Evolutionary conservation across 768 basidiomycete species (phyloP), one percentile per base, ranked within the genome.

Genomic region (Ramaria sp.): DNA sequence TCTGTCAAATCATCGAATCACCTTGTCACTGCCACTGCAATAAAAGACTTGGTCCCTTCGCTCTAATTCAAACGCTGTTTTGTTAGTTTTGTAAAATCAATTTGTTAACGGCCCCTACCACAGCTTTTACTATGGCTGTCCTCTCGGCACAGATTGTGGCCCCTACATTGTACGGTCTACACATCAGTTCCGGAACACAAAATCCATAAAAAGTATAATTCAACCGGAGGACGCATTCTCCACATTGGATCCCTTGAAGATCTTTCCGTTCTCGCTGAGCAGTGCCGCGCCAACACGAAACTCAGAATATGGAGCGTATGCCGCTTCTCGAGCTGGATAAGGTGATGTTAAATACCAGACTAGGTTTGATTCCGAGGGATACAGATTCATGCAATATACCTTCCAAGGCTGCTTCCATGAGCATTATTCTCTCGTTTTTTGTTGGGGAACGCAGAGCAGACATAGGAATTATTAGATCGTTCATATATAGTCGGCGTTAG

Each of bases 211-310:
- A n/a, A 38, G 30, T 27, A 30, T 15, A 12, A 1, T 60, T 67
- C 24, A 18, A 93, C 94, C 92, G 62, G 90, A 89, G 0, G 87
- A 85, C 0, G 91, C 92, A 62, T 96, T 97, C 71, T 99, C 96
- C 57, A 98, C 77, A 65, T 96, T 97, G 28, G 86, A 84, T 5
- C 95, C 93, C 57, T 78, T 83, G 56, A 95, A 79, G 20, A 95
- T 78, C 8, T 71, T 66, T 0, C 88, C 89, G 39, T 85, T 78
- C 0, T 76, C 64, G 1, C 82, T 71, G 16, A 97, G 68, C 10
- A 97, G 68, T 1, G 92, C 88, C 0, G 93, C 94, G 0, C 95
- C 95, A 15, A 97, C 95, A 7, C 85, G 81, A 64, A 99, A 96
- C 28, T 90, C 84, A 27, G 91, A 93, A 69, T 96, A 98, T 0